Conservation (phyloP, 352 stramenopile genomes). For the Globisporangium heterothallicum region DNA sequence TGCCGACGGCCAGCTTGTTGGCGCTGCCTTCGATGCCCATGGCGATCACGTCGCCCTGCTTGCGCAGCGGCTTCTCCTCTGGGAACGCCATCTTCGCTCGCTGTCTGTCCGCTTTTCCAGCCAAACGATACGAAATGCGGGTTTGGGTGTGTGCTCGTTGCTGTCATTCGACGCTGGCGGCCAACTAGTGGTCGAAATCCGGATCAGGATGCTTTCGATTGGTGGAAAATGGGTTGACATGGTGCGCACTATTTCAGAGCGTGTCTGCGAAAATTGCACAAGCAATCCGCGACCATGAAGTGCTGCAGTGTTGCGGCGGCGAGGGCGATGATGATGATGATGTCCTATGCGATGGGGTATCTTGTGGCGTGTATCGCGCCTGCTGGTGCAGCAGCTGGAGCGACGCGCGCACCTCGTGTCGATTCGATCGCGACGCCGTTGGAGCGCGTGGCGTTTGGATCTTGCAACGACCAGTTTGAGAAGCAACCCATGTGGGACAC, state of each 20-base stretch:
- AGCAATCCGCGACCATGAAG: too few relatives aligned
- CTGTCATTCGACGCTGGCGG: conserved; percentile 17
- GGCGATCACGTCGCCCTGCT: conserved; percentile 82
- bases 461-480: conserved; percentile 82
- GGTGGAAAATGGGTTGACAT: conserved; percentile 10
- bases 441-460: conserved; percentile 64
- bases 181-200: too few relatives aligned
- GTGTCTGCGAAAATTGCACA: too few relatives aligned
- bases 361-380: too few relatives aligned
- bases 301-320: too few relatives aligned
- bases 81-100: conserved; percentile 15
- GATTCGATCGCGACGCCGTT: conserved; percentile 30
- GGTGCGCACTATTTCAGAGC: too few relatives aligned
- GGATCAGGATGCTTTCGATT: too few relatives aligned
- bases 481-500: conserved; percentile 62
- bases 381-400: neutral
- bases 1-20: conserved; percentile 96
- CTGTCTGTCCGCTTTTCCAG: conserved; percentile 8
- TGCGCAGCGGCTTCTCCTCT: conserved; percentile 34
- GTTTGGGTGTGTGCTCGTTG: neutral
- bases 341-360: too few relatives aligned
- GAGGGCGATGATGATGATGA: too few relatives aligned
- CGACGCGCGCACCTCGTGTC: neutral
- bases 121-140: conserved; percentile 7
- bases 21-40: conserved; percentile 98